Percentiles rank a stretch among this genome's conserved stretches.
phyloP scores from a whole-genome alignment of 169 alveolate genomes.

The Cystoisospora suis region DNA sequence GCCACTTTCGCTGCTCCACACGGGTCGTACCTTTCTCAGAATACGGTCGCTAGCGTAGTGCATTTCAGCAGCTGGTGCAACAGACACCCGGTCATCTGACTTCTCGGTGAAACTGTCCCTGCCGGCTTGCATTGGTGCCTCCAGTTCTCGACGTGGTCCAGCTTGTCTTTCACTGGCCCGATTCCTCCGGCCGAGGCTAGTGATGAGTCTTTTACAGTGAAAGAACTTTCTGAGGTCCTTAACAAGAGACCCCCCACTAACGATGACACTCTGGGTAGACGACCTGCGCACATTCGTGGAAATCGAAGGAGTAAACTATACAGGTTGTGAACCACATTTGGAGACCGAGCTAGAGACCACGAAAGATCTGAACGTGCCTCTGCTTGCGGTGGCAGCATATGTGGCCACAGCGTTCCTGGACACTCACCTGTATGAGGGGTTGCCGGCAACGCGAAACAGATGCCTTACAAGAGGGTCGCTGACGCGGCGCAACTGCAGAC shows the following conservation, averaged over 20 bases:
- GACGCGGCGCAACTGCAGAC: conserved; percentile 5
- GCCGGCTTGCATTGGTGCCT: too few relatives aligned
- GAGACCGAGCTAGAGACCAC: neutral
- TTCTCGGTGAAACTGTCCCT: too few relatives aligned
- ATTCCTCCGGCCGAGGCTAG: conserved; percentile 39
- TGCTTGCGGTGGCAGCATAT: too few relatives aligned
- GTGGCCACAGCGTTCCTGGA: neutral
- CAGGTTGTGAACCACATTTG: neutral
- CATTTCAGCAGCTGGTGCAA: conserved; percentile 36
- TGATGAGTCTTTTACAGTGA: conserved; percentile 48
- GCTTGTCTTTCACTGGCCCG: too few relatives aligned
- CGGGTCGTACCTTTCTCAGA: conserved; percentile 50
- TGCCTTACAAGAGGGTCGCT: conserved; percentile 40
- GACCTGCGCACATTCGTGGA: neutral
- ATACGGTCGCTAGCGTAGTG: conserved; percentile 53
- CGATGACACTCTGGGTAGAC: conserved; percentile 55
- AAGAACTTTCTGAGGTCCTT: conserved; percentile 49
- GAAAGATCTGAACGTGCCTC: too few relatives aligned
- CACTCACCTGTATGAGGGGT: conserved; percentile 55
- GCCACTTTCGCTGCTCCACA: neutral
- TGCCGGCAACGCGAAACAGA: conserved; percentile 51
- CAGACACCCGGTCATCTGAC: too few relatives aligned
- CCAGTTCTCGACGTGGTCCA: too few relatives aligned
- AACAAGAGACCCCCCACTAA: conserved; percentile 44
- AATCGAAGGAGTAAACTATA: neutral